Base-by-base conservation (phyloP, 83 land plant species). In the Diphasiastrum complanatum region DNA sequence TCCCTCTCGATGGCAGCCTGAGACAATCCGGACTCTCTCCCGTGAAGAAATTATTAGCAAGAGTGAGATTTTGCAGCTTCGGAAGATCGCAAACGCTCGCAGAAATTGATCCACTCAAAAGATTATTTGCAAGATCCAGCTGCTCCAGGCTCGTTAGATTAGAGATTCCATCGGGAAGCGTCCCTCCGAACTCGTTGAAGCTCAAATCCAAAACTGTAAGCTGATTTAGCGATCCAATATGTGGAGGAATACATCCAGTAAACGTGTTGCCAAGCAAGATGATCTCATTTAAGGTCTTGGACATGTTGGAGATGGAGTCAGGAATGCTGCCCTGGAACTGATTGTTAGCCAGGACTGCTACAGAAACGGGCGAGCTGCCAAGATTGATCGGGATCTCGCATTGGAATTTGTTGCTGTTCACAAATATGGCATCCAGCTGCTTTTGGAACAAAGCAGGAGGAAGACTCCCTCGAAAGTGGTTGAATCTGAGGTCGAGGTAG, bases 281-380 rank as follows among this genome's bases (percentile, higher is more conserved):
- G 30, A 87, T 49, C 81, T 87, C 83, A 25, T 78, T 62, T 38
- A 81, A 54, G 0, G 54, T 73, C 0, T 3, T 5, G 14, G 57
- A 28, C 83, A 83, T 77, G 63, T 74, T 72, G 8, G 70, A 74
- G 2, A 87, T 40, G 48, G 76, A 66, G 28, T 71, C 40, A 25
- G 92, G 92, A 1, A 83, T 25, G 51, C 73, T 65, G 0, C 92
- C 87, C 10, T 34, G 33, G 61, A 87, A 69, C 19, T 64, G 46
- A 48, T 83, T 87, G 75, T 81, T 76, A n/a, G 87, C 87, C 5
- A 87, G 45, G 5, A 87, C 92, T 0, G 81, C 52, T 1, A 84
- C 86, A 0, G 83, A 87, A 6, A 75, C 85, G 24, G 67, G 78
- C 4, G 92, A 83, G 45, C 76, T 55, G 11, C 87, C 92, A 23